Evolutionary conservation across 495 filamentous ascomycete species (phyloP), one percentile per base, ranked within the genome.

Genomic region (Penicilliopsis zonata): DNA sequence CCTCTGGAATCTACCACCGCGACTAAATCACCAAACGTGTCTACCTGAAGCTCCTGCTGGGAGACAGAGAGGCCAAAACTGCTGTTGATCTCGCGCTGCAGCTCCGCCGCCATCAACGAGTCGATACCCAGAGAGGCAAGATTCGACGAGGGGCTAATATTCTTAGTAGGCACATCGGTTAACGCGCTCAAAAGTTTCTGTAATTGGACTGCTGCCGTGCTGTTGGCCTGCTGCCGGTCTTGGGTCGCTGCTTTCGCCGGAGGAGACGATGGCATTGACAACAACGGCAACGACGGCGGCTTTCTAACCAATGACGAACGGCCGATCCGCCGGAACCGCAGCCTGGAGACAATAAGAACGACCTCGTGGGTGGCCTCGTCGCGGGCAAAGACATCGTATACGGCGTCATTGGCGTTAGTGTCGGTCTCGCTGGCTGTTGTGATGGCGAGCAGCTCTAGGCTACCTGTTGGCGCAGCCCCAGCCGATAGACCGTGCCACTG

Each of bases 61-160:
- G 47, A 34, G 2, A 70, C 35, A 0, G 50, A 53, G 30, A 47
- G 50, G 14, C 67, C 53, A 41, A 74, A 68, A 0, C 30, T 38
- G 0, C 25, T 32, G 23, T 75, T 66, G 5, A 75, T 36, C 33
- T 76, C 69, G 0, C 51, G 52, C 1, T 56, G 62, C 36, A 75
- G 37, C 44, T 76, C 71, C 67, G 70, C 69, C 0, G 60, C 64
- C 47, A 69, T 57, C 0, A 76, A 49, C 0, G 69, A 76, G 34
- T 76, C 71, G 9, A 76, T 67, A 0, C 71, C 69, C 6, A 70
- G 21, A 12, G 73, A 63, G 5, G 54, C 57, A 14, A 73, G 47
- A 3, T 62, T 45, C 0, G 40, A 48, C 4, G 66, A 17, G 6
- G 62, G 31, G 3, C 22, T 34, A 15, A 44, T 50, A 2, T 57